Base-by-base conservation (phyloP, 2,329 filamentous ascomycete genomes). In the Aspergillus sp. region DNA sequence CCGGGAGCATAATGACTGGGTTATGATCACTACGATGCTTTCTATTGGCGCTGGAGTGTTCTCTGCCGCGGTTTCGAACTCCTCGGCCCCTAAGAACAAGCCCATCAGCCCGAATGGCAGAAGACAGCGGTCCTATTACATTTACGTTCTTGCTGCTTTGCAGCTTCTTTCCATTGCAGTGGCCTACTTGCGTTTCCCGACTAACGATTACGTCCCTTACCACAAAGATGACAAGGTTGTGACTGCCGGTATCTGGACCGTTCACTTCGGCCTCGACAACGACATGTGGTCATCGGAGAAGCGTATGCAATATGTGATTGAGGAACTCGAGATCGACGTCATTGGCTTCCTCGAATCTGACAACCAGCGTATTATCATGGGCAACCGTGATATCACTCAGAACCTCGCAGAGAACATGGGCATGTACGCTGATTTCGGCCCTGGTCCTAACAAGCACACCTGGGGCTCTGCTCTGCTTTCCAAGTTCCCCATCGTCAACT, bases 231-330 rank as follows among this genome's bases (percentile, higher is more conserved):
- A 90, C 53, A 93, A 93, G 58, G 74, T 94, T 46, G 79, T 96
- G 50, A 97, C 94, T 0, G 89, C 90, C 1, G 93, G 93, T 58
- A 97, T 98, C 66, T 98, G 93, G 93, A 98, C 93, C 0, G 90
- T 97, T 48, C 93, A 98, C 72, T 98, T 98, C 68, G 90, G 88
- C 12, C 82, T 98, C 17, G 93, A 98, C 72, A 97, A 98, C 60
- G 87, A 96, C 67, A 96, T 97, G 90, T 97, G 90, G 89, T 91
- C 88, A 7, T 95, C 91, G 0, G 93, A 98, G 69, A 83, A 87
- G 59, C 90, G 93, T 53, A 94, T 95, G 83, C 86, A 88, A 49
- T 85, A 96, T 73, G 76, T 95, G 12, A 85, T 95, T 69, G 84
- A 88, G 62, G 93, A 97, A 61, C 75, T 95, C n/a, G 93, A 98